phyloP scores from a whole-genome alignment of 73 alveolate species.

The Paramecium bursaria region DNA sequence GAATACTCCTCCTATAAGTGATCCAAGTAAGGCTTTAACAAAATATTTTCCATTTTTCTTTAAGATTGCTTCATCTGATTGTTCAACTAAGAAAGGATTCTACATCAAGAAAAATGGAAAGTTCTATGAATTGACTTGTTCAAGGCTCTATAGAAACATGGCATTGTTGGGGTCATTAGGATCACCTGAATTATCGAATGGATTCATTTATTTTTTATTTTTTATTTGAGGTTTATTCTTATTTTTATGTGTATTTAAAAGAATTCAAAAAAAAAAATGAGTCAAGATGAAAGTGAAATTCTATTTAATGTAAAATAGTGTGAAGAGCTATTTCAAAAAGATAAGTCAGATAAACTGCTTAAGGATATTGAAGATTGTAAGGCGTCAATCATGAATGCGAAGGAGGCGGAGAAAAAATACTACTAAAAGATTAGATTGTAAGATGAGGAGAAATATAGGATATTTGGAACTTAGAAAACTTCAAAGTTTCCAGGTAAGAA shows the following conservation, averaged over 20 bases:
- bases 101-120: conserved; percentile 31
- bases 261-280: too few species aligned
- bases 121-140: conserved; percentile 22
- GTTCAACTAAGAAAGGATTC: conserved; percentile 25
- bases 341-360: conserved; percentile 39
- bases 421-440: conserved; percentile 9
- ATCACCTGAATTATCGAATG: conserved; percentile 27
- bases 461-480: neutral
- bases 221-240: conserved; percentile 43
- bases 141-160: neutral
- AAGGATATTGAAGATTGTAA: conserved; percentile 26
- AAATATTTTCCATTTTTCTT: too few species aligned
- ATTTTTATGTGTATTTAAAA: too few species aligned
- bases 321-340: conserved; percentile 42
- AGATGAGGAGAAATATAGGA: neutral
- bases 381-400: neutral
- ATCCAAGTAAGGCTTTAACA: too few species aligned
- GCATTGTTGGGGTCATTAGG: conserved; percentile 46
- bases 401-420: conserved; percentile 1
- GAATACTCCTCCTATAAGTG: too few species aligned
- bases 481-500: neutral
- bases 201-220: conserved; percentile 25
- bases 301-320: conserved; percentile 38
- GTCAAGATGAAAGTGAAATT: conserved; percentile 57
- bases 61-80: conserved; percentile 37